Percentiles rank a stretch among this genome's conserved stretches.
Conservation (phyloP, 805 yeast species). For the Hyphopichia homilentoma region DNA sequence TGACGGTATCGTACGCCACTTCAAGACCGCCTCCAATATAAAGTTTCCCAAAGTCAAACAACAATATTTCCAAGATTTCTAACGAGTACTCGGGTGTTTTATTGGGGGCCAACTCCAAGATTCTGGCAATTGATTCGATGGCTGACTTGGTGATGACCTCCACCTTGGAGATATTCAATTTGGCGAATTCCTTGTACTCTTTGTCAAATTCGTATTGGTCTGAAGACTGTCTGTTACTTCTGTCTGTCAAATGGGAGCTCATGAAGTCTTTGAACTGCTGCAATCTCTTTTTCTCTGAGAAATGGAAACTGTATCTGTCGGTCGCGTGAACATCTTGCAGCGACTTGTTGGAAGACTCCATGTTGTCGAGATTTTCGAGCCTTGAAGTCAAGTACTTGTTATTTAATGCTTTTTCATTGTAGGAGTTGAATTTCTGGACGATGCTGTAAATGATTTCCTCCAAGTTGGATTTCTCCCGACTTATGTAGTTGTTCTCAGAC, state of each 20-base stretch:
- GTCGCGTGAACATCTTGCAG: constrained; percentile 9
- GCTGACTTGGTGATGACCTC: constrained; percentile 65
- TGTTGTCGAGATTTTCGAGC: constrained; percentile 30
- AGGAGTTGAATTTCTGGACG: constrained; percentile 41
- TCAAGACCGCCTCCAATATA: constrained; percentile 77
- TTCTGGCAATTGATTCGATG: constrained; percentile 74
- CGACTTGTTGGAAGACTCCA: constrained; percentile 14
- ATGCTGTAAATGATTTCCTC: constrained; percentile 48
- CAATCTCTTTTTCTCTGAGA: constrained; percentile 41
- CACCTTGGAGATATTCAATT: constrained; percentile 43
- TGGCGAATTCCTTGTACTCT: constrained; percentile 18
- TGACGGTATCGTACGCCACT: constrained; percentile 50
- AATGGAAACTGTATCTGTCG: constrained; percentile 28
- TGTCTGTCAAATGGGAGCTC: constrained; percentile 40
- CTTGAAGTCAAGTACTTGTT: constrained; percentile 30
- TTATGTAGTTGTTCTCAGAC: constrained; percentile 65
- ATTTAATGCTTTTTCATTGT: constrained; percentile 32
- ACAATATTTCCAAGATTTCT: constrained; percentile 62
- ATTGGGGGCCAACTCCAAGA: constrained; percentile 66
- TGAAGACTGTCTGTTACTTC: constrained; percentile 34
- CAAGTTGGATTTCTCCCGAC: constrained; percentile 63
- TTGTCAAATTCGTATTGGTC: constrained; percentile 11
- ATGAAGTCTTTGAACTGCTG: constrained; percentile 56
- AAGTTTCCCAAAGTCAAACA: constrained; percentile 67
- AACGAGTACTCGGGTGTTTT: constrained; percentile 59